Evolutionary conservation across 495 filamentous ascomycete species (phyloP), one percentile per base, ranked within the genome.

Genomic region (Aspergillus bridgeri): DNA sequence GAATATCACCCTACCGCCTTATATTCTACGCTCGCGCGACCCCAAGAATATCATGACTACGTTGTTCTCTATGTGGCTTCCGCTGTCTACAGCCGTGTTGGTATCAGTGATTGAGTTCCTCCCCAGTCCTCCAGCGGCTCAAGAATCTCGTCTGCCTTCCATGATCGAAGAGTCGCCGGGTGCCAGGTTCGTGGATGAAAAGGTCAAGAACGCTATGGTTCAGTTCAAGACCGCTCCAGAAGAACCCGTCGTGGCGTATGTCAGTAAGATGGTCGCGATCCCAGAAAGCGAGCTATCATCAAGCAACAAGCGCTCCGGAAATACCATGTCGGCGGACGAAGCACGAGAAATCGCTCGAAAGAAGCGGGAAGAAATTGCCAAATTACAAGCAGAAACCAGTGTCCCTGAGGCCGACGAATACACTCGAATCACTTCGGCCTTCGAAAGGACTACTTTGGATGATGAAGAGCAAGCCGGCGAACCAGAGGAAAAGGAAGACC

Each of bases 261-360:
- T 99, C 44, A 97, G 92, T 72, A 99, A 99, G 72, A 96, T 99
- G 92, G 89, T 96, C 20, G 91, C 94, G 1, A 83, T 98, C 18
- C 92, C 90, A 2, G 90, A 92, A 64, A 96, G 90, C 65, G 92
- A 98, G 59, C 79, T 99, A 18, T 85, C 86, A 2, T 91, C 92
- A 59, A 93, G 86, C 66, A 83, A 89, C 24, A 83, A 87, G 60
- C 75, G 78, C 7, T 73, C 71, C 25, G 87, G 88, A 2, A 67
- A 65, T 18, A 79, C 83, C 25, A 81, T 99, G 63, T 93, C 83
- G 52, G 86, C 89, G 0, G 95, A 94, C 44, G 95, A 97, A 70
- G 96, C 95, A 11, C 77, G 89, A 56, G 92, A 97, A 59, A 65
- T 95, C 44, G 93, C 86, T 0, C 83, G 91, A n/a, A 88, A 85